Percentiles rank a stretch among this genome's conserved stretches.
Conservation (phyloP, 257 asterid species). For the Nemophila menziesii region DNA sequence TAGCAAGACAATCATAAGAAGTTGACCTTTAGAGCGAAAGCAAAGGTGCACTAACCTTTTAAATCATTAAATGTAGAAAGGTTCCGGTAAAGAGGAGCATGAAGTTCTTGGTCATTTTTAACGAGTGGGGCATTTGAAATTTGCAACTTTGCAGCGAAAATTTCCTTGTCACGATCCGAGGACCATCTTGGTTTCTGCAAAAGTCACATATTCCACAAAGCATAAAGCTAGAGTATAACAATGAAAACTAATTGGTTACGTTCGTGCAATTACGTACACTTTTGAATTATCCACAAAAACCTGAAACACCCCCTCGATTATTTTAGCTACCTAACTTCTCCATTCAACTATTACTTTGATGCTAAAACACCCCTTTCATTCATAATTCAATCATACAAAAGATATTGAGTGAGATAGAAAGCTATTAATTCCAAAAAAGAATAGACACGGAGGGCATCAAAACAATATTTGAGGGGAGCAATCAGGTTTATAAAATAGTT, state of each 20-base stretch:
- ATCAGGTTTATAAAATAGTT: too few species aligned
- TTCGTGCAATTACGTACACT: too few species aligned
- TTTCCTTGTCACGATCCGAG: constrained; percentile 61
- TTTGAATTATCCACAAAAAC: too few species aligned
- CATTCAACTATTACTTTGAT: too few species aligned
- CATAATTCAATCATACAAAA: too few species aligned
- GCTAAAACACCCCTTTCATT: too few species aligned
- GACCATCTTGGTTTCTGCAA: constrained; percentile 83
- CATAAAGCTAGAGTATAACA: constrained; percentile 4
- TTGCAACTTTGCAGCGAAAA: constrained; percentile 44
- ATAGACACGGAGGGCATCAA: too few species aligned
- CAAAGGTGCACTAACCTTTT: constrained; percentile 41
- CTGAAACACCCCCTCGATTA: too few species aligned
- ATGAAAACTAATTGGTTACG: background rate
- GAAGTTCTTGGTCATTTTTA: constrained; percentile 41
- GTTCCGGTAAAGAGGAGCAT: constrained; percentile 68
- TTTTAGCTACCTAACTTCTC: too few species aligned
- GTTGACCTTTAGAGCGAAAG: background rate
- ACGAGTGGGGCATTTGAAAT: constrained; percentile 49
- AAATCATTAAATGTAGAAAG: constrained; percentile 60
- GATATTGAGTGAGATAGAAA: too few species aligned
- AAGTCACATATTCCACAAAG: background rate
- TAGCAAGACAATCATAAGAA: background rate
- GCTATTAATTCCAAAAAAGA: too few species aligned
- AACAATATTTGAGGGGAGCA: too few species aligned